Evolutionary conservation across 2,329 filamentous ascomycete genomes (phyloP).

Genomic region (Daldinia eschscholtzii): DNA sequence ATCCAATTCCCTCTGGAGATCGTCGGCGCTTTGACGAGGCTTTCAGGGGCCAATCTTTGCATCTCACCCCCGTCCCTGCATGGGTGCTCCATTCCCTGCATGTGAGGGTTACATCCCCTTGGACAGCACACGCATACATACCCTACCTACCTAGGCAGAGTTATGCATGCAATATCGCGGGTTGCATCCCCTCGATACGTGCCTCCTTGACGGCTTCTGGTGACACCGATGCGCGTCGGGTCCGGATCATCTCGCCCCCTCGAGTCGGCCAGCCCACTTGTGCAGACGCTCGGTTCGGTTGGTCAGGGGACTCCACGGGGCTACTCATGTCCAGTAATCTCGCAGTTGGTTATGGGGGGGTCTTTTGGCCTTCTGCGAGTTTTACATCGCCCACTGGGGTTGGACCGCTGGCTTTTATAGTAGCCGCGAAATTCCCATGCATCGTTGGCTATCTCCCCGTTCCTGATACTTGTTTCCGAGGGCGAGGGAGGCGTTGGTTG

Average conservation of each 20-base stretch:
- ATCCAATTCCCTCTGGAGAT: slow-evolving; percentile 3
- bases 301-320: slow-evolving; percentile 34
- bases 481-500: slow-evolving; percentile 15
- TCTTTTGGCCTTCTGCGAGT: not conserved
- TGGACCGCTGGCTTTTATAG: slow-evolving; percentile 13
- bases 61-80: slow-evolving; percentile 16
- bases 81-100: slow-evolving; percentile 22
- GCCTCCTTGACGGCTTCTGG: slow-evolving; percentile 1
- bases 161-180: not conserved
- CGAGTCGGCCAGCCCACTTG: slow-evolving; percentile 32
- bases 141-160: too few relatives aligned
- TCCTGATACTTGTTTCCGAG: slow-evolving; percentile 5
- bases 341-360: slow-evolving; percentile 9
- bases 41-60: slow-evolving; percentile 27
- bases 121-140: not conserved
- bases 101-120: slow-evolving; percentile 11
- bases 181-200: slow-evolving; percentile 6
- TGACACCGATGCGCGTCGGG: slow-evolving; percentile 29
- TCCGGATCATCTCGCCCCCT: slow-evolving; percentile 18
- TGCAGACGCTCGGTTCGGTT: slow-evolving; percentile 34
- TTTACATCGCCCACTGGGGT: slow-evolving; percentile 6
- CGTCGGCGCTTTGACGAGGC: not conserved
- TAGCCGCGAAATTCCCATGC: slow-evolving; percentile 29
- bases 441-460: slow-evolving; percentile 32
- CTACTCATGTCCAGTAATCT: slow-evolving; percentile 13